These are phyloP conservation scores for Luffa acutangula DNA, from an alignment of 306 rosid genomes.

Conservation along the genomic window DNA sequence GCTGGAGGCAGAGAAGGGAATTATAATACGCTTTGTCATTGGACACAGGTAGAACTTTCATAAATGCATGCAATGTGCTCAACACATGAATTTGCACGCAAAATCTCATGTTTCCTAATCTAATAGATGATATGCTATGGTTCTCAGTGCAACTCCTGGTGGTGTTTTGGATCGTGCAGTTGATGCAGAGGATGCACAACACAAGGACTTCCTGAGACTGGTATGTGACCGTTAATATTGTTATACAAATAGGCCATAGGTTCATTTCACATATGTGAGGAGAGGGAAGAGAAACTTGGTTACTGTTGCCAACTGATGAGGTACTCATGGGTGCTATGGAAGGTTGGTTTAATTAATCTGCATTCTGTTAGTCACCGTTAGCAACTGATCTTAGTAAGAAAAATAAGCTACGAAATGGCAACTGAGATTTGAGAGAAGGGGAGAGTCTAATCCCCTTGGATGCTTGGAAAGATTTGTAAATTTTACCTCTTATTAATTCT, in stretches of 20 bases:
- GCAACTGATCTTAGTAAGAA: background rate
- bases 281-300: background rate
- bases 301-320: background rate
- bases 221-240: conserved; percentile 18
- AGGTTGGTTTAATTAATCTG: background rate
- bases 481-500: background rate
- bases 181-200: conserved; percentile 42
- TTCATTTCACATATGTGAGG: background rate
- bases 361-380: background rate
- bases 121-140: conserved; percentile 1
- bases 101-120: background rate
- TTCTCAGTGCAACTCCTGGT: conserved; percentile 35
- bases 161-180: conserved; percentile 49
- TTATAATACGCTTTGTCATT: conserved; percentile 45
- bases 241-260: background rate
- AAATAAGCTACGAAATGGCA: background rate
- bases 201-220: conserved; percentile 42
- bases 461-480: background rate
- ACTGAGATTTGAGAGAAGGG: background rate
- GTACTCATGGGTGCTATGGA: background rate
- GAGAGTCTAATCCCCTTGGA: background rate
- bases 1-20: conserved; percentile 47
- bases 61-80: background rate
- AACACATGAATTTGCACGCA: background rate
- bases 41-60: conserved; percentile 36